A percentile compares a stretch with the other conserved stretches of the same genome.
Conservation (phyloP, 495 filamentous ascomycete genomes). For the Hypomontagnella monticulosa region DNA sequence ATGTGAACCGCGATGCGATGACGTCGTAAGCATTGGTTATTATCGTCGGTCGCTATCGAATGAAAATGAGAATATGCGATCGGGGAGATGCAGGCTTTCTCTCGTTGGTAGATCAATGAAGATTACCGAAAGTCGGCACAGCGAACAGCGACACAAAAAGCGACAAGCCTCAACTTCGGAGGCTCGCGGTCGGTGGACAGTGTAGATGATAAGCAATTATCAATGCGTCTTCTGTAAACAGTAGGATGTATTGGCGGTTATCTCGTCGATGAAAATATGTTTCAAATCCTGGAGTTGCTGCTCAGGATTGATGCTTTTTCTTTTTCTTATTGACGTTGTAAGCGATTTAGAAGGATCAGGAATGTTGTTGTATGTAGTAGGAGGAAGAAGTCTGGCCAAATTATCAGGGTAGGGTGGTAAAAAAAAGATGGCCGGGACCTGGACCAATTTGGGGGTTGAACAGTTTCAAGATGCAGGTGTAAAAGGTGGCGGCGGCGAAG, state of each 20-base stretch:
- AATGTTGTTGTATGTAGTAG: too few species aligned
- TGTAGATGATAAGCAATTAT: conserved; percentile 3
- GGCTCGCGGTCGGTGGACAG: conserved; percentile 5
- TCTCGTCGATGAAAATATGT: not conserved
- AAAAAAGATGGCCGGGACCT: not conserved
- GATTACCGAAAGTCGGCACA: conserved; percentile 32
- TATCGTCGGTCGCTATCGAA: conserved; percentile 30
- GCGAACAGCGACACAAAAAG: conserved; percentile 4
- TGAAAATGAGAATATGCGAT: conserved; percentile 31
- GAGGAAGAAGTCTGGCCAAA: too few species aligned
- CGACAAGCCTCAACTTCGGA: conserved; percentile 5
- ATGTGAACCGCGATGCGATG: conserved; percentile 25
- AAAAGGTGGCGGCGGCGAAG: conserved; percentile 37
- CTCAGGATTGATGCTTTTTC: too few species aligned
- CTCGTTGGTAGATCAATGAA: conserved; percentile 35
- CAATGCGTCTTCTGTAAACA: conserved; percentile 4
- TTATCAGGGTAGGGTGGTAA: not conserved
- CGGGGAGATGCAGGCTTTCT: not conserved
- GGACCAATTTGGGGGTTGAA: conserved; percentile 3
- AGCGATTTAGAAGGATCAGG: too few species aligned
- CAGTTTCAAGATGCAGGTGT: conserved; percentile 29
- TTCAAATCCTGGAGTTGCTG: too few species aligned
- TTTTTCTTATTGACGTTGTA: too few species aligned
- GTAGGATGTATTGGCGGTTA: not conserved
- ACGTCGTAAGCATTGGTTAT: conserved; percentile 30